Evolutionary conservation across 148 eudicot genomes (phyloP).

Genomic region (Camellia lanceoleosa): DNA sequence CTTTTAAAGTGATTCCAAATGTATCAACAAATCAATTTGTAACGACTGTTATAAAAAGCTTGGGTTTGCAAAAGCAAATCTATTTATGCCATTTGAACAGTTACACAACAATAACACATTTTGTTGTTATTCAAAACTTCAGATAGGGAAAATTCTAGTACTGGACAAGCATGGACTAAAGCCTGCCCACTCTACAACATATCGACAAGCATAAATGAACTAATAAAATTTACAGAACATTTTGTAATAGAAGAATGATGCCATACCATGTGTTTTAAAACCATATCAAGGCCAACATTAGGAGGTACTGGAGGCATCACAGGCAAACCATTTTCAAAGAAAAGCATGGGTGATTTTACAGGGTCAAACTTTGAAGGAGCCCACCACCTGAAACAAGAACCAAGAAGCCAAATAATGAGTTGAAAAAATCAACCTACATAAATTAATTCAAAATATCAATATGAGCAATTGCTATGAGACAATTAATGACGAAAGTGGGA

Average conservation of each 20-base stretch:
- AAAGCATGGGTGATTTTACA: slow-evolving; percentile 86
- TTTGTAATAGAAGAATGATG: slow-evolving; percentile 1
- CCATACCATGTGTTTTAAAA: slow-evolving; percentile 68
- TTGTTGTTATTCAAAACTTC: not conserved
- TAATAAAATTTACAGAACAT: not conserved
- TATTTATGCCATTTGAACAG: not conserved
- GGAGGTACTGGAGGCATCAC: slow-evolving; percentile 67
- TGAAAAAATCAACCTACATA: not conserved
- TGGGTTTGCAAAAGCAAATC: not conserved
- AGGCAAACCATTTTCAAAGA: slow-evolving; percentile 67
- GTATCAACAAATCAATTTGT: not conserved
- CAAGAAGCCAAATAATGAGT: slow-evolving; percentile 5
- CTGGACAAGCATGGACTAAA: not conserved
- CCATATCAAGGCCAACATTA: slow-evolving; percentile 73
- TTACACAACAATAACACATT: not conserved
- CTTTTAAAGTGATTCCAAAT: not conserved
- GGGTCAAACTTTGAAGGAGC: slow-evolving; percentile 81
- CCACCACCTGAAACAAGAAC: slow-evolving; percentile 76
- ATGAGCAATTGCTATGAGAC: not conserved
- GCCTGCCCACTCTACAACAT: not conserved
- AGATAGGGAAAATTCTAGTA: not conserved
- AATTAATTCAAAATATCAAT: not conserved
- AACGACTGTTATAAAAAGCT: not conserved
- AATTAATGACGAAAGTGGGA: not conserved
- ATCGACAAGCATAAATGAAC: not conserved